Conservation (phyloP, 345 rosid genomes). For the Sisymbrium irio region DNA sequence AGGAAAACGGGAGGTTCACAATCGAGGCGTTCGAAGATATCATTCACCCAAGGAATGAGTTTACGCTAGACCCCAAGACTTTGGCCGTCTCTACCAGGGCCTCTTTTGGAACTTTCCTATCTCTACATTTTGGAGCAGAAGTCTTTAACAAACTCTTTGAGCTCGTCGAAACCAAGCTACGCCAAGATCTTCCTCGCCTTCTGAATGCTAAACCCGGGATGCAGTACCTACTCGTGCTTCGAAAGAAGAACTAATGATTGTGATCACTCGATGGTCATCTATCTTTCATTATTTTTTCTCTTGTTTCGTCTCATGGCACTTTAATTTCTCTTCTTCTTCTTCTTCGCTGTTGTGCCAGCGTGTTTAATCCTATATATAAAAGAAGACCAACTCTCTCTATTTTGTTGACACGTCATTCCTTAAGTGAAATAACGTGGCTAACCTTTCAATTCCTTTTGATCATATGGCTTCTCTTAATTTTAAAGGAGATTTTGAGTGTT, state of each 20-base stretch:
- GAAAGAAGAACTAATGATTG: background rate
- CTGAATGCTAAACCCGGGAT: background rate
- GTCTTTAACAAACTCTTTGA: constrained; percentile 7
- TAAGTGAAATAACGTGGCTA: too few species aligned
- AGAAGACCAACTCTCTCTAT: too few species aligned
- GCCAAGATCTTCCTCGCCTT: background rate
- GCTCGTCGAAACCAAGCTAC: background rate
- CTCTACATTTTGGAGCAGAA: background rate
- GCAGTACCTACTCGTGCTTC: constrained; percentile 15
- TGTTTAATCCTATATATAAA: too few species aligned
- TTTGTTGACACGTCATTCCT: too few species aligned
- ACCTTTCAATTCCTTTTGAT: too few species aligned
- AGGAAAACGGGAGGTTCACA: constrained; percentile 12
- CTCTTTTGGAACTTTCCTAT: background rate
- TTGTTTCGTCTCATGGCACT: too few species aligned
- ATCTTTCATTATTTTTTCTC: too few species aligned
- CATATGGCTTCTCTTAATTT: too few species aligned
- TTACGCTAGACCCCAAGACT: constrained; percentile 5
- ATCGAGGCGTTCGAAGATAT: constrained; percentile 24
- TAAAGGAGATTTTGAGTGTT: too few species aligned
- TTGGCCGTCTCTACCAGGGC: constrained; percentile 12
- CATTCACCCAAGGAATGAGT: background rate
- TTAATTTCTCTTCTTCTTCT: too few species aligned
- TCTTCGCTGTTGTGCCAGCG: too few species aligned
- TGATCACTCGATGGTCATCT: too few species aligned